phyloP scores from a whole-genome alignment of 345 rosid species.

The Brassica carinata region DNA sequence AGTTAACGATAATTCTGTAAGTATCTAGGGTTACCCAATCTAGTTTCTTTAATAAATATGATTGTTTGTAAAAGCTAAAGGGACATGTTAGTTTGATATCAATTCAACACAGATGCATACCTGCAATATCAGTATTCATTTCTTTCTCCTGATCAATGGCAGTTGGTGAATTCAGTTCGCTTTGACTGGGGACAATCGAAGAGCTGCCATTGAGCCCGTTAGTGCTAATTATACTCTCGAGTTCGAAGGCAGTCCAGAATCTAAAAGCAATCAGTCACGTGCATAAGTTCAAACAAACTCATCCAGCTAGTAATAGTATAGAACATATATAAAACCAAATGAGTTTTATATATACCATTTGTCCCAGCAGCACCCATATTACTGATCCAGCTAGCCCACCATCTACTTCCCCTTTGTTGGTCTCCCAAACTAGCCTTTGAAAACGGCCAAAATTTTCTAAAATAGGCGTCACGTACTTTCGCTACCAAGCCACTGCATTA shows the following conservation, averaged over 20 bases:
- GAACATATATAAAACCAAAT: conserved; percentile 12
- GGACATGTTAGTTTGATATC: not conserved
- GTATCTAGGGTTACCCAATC: not conserved
- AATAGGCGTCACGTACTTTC: conserved; percentile 50
- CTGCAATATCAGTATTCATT: conserved; percentile 15
- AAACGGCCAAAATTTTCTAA: conserved; percentile 66
- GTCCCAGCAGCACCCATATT: not conserved
- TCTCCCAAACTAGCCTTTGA: conserved; percentile 39
- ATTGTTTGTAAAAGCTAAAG: not conserved
- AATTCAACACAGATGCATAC: conserved; percentile 37
- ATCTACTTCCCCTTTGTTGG: not conserved
- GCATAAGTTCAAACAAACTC: conserved; percentile 29
- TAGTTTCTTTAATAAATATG: not conserved
- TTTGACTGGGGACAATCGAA: too few relatives aligned
- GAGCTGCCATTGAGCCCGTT: conserved; percentile 32
- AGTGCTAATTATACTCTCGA: conserved; percentile 21
- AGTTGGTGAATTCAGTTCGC: conserved; percentile 20
- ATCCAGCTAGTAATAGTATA: not conserved
- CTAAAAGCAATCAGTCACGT: conserved; percentile 30
- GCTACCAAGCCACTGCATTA: conserved; percentile 68
- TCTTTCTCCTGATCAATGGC: conserved; percentile 32
- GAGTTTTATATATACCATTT: conserved; percentile 10
- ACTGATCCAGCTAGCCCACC: not conserved
- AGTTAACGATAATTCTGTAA: not conserved
- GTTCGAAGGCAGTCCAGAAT: conserved; percentile 38